Base-by-base conservation (phyloP, 208 protist genomes). In the Wallacemonas sp. region DNA sequence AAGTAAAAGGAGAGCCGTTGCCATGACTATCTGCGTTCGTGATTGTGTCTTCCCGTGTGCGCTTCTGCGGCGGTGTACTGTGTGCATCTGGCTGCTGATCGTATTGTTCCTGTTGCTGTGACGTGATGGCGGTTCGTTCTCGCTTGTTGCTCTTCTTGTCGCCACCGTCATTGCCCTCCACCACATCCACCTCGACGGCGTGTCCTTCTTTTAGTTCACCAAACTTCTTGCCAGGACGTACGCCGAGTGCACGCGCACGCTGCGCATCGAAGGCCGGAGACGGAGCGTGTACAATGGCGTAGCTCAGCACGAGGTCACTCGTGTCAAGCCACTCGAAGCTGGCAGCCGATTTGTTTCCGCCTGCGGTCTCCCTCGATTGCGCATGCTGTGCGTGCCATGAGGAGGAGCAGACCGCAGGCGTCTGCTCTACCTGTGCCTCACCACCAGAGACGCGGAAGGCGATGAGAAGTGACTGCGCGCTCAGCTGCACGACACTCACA, bases 221-320 rank as follows among this genome's bases (percentile, higher is more conserved):
- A 58, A 83, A 93, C 68, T 90, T 78, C 6, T 85, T 86, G 1
- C 90, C 90, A 0, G 80, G 75, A 24, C 62, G 71, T 14, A 93
- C 81, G 15, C 87, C 87, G 17, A 90, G 55, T 38, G 70, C 69
- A 36, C 82, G 77, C 5, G 90, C 90, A 41, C 61, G 62, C 17
- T 64, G 59, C 1, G 62, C 70, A 61, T 91, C 85, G 65, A 94
- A 93, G 53, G 45, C 60, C 0, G 77, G 33, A 6, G 51, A 34
- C 0, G 84, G 86, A 4, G 86, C 69, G 27, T 83, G 65, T 2
- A 95, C 49, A 45, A 95, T 63, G 1, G 72, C 82, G 60, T 95
- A 95, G 24, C 83, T 64, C 19, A 82, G 71, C 21, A 88, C 68
- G 26, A 61, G 38, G 1, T 77, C 76, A 2, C 44, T 26, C 19